Conservation (phyloP, 495 filamentous ascomycete genomes). For the Aspergillus homomorphus region DNA sequence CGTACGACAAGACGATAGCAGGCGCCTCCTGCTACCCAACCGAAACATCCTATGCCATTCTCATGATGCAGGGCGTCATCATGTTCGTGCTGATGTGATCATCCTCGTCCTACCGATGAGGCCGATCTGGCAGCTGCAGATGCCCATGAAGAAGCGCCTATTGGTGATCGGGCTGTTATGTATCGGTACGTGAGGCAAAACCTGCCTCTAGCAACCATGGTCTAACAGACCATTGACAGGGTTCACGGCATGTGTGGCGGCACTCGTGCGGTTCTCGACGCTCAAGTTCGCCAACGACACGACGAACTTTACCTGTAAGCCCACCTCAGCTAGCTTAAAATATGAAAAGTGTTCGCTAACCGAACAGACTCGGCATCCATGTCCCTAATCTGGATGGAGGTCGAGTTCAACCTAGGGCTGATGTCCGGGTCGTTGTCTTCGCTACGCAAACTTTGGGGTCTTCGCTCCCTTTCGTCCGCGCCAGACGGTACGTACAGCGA, state of each 20-base stretch:
- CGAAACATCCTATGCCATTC: slow-evolving; percentile 10
- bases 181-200: slow-evolving; percentile 29
- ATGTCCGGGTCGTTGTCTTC: slow-evolving; percentile 16
- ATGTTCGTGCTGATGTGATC: slow-evolving; percentile 46
- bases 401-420: slow-evolving; percentile 20
- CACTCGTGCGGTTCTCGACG: slow-evolving; percentile 5
- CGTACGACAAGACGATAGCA: slow-evolving; percentile 13
- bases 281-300: slow-evolving; percentile 8
- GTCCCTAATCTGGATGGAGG: slow-evolving; percentile 21
- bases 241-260: slow-evolving; percentile 7
- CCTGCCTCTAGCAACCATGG: neutral
- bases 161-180: slow-evolving; percentile 48
- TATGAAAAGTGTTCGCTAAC: neutral
- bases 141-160: slow-evolving; percentile 45
- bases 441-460: neutral
- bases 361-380: slow-evolving; percentile 11
- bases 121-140: slow-evolving; percentile 41
- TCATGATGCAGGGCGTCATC: slow-evolving; percentile 17
- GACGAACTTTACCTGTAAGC: slow-evolving; percentile 13
- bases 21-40: slow-evolving; percentile 9
- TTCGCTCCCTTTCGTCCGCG: neutral
- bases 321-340: too few species aligned
- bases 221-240: neutral
- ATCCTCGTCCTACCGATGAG: slow-evolving; percentile 48
- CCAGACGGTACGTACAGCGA: neutral